These are phyloP conservation scores for Xylaria polymorpha DNA, from an alignment of 2,329 filamentous ascomycete genomes.

Conservation along the genomic window DNA sequence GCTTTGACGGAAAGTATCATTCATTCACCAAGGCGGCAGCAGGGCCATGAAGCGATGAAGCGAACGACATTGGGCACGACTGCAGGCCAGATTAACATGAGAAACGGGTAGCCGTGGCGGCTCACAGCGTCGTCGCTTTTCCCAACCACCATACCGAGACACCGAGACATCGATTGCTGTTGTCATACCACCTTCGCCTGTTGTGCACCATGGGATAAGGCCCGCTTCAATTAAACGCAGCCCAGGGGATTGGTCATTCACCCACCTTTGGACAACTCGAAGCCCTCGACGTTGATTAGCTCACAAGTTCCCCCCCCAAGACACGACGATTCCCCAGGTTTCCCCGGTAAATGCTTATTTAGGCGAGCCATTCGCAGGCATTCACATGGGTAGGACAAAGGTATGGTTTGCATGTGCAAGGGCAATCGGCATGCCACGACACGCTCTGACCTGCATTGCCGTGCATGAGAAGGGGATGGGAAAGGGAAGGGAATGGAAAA, in stretches of 20 bases:
- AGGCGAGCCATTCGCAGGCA: constrained; percentile 33
- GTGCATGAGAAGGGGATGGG: constrained; percentile 25
- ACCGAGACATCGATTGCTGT: neutral
- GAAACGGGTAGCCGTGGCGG: neutral
- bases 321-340: constrained; percentile 28
- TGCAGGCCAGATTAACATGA: neutral
- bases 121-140: neutral
- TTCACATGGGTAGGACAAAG: constrained; percentile 29
- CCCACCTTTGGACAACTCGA: neutral
- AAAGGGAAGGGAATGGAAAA: constrained; percentile 2
- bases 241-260: neutral
- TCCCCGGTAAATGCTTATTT: constrained; percentile 35
- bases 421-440: constrained; percentile 28
- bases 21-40: neutral
- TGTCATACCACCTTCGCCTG: neutral
- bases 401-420: constrained; percentile 38
- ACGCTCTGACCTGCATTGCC: constrained; percentile 35
- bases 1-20: constrained; percentile 4
- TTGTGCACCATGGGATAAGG: neutral
- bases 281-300: constrained; percentile 2
- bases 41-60: neutral
- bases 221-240: neutral
- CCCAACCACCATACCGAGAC: neutral
- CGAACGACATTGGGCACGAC: neutral
- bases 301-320: constrained; percentile 8